Evolutionary conservation across 2,329 filamentous ascomycete species (phyloP).

Genomic region (Aspergillus pseudoglaucus): DNA sequence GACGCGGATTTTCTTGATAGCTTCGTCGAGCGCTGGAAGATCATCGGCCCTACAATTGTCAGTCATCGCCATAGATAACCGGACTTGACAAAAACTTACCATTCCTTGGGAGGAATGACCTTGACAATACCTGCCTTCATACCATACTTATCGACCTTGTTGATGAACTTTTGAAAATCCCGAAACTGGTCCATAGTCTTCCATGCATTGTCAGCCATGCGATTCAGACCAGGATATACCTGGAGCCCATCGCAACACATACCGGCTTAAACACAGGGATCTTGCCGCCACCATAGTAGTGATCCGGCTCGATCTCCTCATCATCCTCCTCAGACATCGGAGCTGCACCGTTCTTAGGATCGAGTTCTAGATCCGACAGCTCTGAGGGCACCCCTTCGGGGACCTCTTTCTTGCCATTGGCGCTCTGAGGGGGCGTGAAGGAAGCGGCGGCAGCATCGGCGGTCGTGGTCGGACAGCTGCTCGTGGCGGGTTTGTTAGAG

Average conservation of each 20-base stretch:
- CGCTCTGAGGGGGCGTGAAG: conserved; percentile 39
- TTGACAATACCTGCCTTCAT: conserved; percentile 98
- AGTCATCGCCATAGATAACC: neutral
- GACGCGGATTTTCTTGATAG: conserved; percentile 85
- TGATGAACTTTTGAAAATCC: conserved; percentile 87
- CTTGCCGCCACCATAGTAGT: conserved; percentile 75
- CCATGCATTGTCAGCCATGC: conserved; percentile 13
- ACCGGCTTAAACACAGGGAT: conserved; percentile 90
- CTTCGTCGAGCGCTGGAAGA: conserved; percentile 71
- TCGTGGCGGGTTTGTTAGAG: conserved; percentile 15
- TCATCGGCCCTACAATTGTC: conserved; percentile 52
- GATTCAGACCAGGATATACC: too few species aligned
- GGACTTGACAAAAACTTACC: conserved; percentile 51
- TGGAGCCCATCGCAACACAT: conserved; percentile 31
- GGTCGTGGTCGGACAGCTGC: conserved; percentile 1
- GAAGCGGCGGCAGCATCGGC: conserved; percentile 23
- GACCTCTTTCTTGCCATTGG: conserved; percentile 39
- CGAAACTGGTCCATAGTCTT: conserved; percentile 87
- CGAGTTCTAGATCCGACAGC: conserved; percentile 37
- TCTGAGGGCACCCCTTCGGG: conserved; percentile 36
- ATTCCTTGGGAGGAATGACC: conserved; percentile 87
- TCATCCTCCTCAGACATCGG: conserved; percentile 51
- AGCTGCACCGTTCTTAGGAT: conserved; percentile 20
- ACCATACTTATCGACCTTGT: conserved; percentile 83
- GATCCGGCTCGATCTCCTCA: conserved; percentile 73